Evolutionary conservation across 2,329 filamentous ascomycete species (phyloP), one percentile per base, ranked within the genome.

Genomic region (Fusarium sp.): DNA sequence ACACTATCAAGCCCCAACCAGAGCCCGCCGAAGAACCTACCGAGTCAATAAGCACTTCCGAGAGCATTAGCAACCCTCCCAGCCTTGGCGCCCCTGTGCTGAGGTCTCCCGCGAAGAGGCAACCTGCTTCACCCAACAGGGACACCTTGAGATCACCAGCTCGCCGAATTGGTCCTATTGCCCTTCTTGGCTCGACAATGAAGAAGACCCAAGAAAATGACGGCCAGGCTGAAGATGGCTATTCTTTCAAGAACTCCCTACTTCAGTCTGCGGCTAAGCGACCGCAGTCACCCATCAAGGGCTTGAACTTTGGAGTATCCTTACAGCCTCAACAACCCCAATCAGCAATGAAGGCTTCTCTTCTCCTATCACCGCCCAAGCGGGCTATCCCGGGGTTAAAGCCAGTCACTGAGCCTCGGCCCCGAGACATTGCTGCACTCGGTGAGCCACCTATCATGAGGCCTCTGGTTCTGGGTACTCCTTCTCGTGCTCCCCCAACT

Each of bases 101-200:
- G 42, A 80, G 77, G 20, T 89, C 86, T 44, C 87, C 88, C 4
- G 85, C 87, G n/a, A 84, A 86, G 57, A 82, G 87, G 30, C 81
- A 82, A 10, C 82, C 85, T 3, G 72, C 82, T 7, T 85, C 86
- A 2, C 84, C 87, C 0, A 81, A 79, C 68, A 89, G 85, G 71
- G 87, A 88, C 26, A 77, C 82, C 1, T 79, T 89, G 74, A 86
- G 82, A 65, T 86, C 85, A 3, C 87, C 88, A 0, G 84, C 88
- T 2, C 87, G 86, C 73, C 76, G 77, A 33, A 78, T 79, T 30
- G 75, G 75, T 13, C 58, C 72, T 20, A 56, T 77, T 44, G 60
- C 74, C 15, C 67, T 80, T 8, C 78, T 77, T 12, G 76, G 75
- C 8, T 78, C 80, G n/a, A 69, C 75, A 47, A 57, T 79, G 59